phyloP scores from a whole-genome alignment of 768 basidiomycete genomes.

The Gloeophyllum trabeum region DNA sequence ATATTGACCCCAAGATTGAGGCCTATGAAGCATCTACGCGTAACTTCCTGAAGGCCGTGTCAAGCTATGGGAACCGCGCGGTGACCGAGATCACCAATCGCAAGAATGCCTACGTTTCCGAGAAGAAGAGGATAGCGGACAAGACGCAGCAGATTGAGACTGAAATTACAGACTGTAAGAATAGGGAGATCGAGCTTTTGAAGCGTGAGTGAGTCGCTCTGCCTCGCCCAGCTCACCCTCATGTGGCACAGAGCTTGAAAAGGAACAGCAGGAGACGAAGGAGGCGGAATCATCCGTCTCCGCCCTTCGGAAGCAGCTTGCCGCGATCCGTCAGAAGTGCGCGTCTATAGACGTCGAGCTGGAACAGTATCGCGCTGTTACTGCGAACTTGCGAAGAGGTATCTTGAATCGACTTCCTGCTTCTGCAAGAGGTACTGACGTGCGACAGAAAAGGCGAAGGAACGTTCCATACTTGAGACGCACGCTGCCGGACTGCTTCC shows the following conservation, averaged over 20 bases:
- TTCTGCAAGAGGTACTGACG: background rate
- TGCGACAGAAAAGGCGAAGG: slow-evolving; percentile 15
- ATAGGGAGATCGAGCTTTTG: slow-evolving; percentile 70
- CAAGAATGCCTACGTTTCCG: slow-evolving; percentile 45
- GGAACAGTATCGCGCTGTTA: slow-evolving; percentile 54
- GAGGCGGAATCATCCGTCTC: slow-evolving; percentile 54
- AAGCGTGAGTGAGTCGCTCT: slow-evolving; percentile 37
- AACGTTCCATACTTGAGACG: slow-evolving; percentile 40
- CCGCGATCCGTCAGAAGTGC: slow-evolving; percentile 48
- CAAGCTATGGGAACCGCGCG: slow-evolving; percentile 61
- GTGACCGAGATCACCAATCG: slow-evolving; percentile 60
- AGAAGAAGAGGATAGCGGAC: slow-evolving; percentile 54
- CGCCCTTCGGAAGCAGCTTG: slow-evolving; percentile 54
- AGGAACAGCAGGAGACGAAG: slow-evolving; percentile 64
- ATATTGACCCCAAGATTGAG: slow-evolving; percentile 52
- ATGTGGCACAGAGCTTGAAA: slow-evolving; percentile 38
- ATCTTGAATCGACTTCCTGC: slow-evolving; percentile 8
- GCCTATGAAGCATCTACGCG: slow-evolving; percentile 55
- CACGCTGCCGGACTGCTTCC: slow-evolving; percentile 41
- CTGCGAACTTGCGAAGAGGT: slow-evolving; percentile 59
- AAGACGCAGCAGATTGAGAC: slow-evolving; percentile 49
- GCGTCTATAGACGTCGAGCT: slow-evolving; percentile 55
- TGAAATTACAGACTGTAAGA: slow-evolving; percentile 66
- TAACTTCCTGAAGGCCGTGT: slow-evolving; percentile 64
- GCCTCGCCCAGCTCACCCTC: background rate